These are phyloP conservation scores for Magnusiomyces tetraspermus DNA, from an alignment of 1,139 yeast genomes.

Conservation along the genomic window DNA sequence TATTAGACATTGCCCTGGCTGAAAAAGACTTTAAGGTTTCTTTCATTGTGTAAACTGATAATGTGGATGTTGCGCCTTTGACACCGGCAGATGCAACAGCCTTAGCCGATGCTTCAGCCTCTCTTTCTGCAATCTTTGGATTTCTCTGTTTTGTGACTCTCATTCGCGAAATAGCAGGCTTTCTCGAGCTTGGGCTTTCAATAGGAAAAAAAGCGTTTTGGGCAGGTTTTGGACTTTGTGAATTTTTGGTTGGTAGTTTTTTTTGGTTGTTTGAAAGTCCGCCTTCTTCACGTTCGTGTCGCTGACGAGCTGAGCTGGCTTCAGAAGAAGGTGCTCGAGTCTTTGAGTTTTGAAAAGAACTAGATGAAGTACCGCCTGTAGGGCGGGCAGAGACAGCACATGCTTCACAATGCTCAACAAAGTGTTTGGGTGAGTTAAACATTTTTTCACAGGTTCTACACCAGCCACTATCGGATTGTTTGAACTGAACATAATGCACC, in stretches of 20 bases:
- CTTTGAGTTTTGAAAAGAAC: too few species aligned
- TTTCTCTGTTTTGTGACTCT: constrained; percentile 10
- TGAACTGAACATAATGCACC: constrained; percentile 49
- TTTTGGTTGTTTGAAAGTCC: background rate
- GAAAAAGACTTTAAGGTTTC: constrained; percentile 11
- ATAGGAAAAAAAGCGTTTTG: background rate
- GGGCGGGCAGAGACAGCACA: too few species aligned
- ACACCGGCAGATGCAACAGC: constrained; percentile 14
- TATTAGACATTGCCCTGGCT: background rate
- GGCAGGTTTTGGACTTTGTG: too few species aligned
- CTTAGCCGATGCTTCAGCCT: constrained; percentile 13
- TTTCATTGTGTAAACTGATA: constrained; percentile 13
- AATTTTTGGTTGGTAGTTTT: background rate
- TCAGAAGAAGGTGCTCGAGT: too few species aligned
- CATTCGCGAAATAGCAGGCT: constrained; percentile 11
- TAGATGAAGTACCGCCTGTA: too few species aligned
- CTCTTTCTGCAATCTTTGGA: constrained; percentile 10
- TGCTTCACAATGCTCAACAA: constrained; percentile 56
- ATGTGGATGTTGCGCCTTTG: constrained; percentile 13
- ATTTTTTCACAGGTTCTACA: constrained; percentile 52
- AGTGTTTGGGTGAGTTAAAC: constrained; percentile 48
- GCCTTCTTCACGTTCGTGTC: too few species aligned
- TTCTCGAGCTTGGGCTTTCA: too few species aligned
- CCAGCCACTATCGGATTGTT: constrained; percentile 50
- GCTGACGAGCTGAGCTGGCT: too few species aligned